Percentiles rank a stretch among this genome's conserved stretches.
These are phyloP conservation scores for Rhodomyrtus psidioides DNA, from an alignment of 441 rosid genomes.

Conservation along the genomic window DNA sequence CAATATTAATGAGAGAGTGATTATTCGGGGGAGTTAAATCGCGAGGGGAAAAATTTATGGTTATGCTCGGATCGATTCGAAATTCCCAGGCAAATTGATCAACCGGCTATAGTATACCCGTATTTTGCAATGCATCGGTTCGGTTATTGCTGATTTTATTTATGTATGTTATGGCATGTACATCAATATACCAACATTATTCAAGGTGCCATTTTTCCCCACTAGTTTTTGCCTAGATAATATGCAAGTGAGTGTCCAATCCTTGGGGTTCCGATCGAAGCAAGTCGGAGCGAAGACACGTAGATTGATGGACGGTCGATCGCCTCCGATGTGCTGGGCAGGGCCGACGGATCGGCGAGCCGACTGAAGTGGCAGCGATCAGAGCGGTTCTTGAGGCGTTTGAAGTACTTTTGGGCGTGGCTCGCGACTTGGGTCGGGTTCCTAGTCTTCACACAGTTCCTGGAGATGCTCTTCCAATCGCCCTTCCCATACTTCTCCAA, in stretches of 20 bases:
- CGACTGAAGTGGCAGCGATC: not conserved
- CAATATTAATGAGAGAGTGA: not conserved
- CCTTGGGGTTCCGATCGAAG: not conserved
- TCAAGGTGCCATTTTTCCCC: not conserved
- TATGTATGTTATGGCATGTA: not conserved
- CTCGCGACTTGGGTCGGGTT: conserved; percentile 71
- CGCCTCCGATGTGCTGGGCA: not conserved
- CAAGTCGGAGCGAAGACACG: not conserved
- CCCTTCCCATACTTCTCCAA: conserved; percentile 55
- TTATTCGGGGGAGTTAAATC: not conserved
- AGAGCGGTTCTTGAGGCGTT: conserved; percentile 19
- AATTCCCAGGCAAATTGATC: not conserved
- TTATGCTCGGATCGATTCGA: not conserved
- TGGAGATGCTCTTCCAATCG: conserved; percentile 70
- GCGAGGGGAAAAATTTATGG: not conserved
- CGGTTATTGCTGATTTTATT: not conserved
- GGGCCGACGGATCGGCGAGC: not conserved
- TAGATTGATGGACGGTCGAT: not conserved
- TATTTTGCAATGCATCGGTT: not conserved
- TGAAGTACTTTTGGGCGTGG: conserved; percentile 65
- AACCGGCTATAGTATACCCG: too few species aligned
- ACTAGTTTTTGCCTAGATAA: not conserved
- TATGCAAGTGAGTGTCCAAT: not conserved
- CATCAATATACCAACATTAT: not conserved
- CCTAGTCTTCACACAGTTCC: conserved; percentile 46